These are phyloP conservation scores for Globisporangium cystogenes DNA, from an alignment of 352 stramenopile genomes.

Conservation along the genomic window DNA sequence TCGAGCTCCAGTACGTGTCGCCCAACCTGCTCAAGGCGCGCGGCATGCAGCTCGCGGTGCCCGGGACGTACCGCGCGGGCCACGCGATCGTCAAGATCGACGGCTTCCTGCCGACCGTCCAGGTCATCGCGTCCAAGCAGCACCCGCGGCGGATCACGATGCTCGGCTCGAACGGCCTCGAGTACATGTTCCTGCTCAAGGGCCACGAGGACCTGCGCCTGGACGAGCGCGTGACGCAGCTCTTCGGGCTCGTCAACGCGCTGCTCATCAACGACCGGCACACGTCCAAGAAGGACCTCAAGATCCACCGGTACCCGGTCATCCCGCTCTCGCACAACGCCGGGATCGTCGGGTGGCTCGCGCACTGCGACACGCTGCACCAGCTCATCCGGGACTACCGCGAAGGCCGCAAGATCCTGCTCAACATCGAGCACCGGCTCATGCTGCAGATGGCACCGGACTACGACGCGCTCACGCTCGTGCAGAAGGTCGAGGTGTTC, in stretches of 20 bases:
- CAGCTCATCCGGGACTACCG: conserved; percentile 95
- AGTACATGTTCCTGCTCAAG: conserved; percentile 99
- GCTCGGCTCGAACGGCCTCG: conserved; percentile 93
- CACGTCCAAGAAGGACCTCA: conserved; percentile 96
- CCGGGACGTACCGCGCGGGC: conserved; percentile 83
- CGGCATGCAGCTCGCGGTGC: conserved; percentile 95
- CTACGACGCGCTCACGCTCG: conserved; percentile 95
- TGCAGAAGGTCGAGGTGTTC: conserved; percentile 99
- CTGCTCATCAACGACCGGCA: conserved; percentile 95
- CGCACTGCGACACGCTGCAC: conserved; percentile 98
- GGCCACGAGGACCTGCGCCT: conserved; percentile 99
- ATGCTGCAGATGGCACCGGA: conserved; percentile 89
- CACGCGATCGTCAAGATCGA: conserved; percentile 70
- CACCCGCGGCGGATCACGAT: conserved; percentile 95
- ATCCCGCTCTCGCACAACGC: conserved; percentile 98
- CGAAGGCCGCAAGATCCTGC: conserved; percentile 84
- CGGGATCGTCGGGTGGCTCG: conserved; percentile 97
- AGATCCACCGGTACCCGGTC: conserved; percentile 97
- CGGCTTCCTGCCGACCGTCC: conserved; percentile 90
- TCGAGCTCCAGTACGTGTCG: conserved; percentile 96
- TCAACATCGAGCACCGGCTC: conserved; percentile 94
- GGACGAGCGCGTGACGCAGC: conserved; percentile 99
- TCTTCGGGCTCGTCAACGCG: conserved; percentile 99
- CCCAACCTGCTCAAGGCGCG: conserved; percentile 89
- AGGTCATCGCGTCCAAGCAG: conserved; percentile 98